Evolutionary conservation across 169 alveolate genomes (phyloP), one percentile per base, ranked within the genome.

Genomic region (Besnoitia besnoiti): DNA sequence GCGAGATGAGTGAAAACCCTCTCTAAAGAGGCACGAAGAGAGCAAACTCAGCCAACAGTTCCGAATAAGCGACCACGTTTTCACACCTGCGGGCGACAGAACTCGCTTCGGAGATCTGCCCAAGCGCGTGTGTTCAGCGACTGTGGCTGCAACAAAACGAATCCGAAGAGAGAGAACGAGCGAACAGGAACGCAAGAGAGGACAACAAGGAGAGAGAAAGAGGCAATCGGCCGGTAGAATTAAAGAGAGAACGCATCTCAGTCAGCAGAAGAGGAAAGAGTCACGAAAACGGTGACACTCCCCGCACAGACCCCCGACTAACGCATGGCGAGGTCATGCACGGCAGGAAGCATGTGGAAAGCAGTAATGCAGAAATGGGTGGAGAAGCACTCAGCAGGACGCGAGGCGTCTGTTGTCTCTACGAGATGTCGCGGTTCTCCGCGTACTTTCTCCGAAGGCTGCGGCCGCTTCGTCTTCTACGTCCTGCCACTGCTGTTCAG

Each of bases 371-470:
- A n/a, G n/a, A n/a, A n/a, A n/a, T n/a, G n/a, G n/a, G n/a, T n/a
- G n/a, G n/a, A n/a, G n/a, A n/a, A n/a, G n/a, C n/a, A n/a, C n/a
- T n/a, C n/a, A n/a, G n/a, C n/a, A n/a, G n/a, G n/a, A n/a, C n/a
- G n/a, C n/a, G n/a, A n/a, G n/a, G n/a, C n/a, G n/a, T n/a, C n/a
- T n/a, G n/a, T n/a, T n/a, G n/a, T n/a, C n/a, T n/a, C n/a, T n/a
- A n/a, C n/a, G n/a, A n/a, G n/a, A n/a, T n/a, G 67, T 51, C 67
- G 24, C 67, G 67, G n/a, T 51, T 51, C 67, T 51, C 24, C 24
- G 27, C 82, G 44, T 73, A n/a, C 82, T n/a, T 73, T 37, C 82
- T 30, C 44, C 82, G 67, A 73, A 37, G 12, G 82, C 82, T n/a
- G 82, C 82, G n/a, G 39, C 82, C 82, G 2, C 82, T 1, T 73